phyloP scores from a whole-genome alignment of 2,329 filamentous ascomycete genomes.

The Sordariomycetes sp. region DNA sequence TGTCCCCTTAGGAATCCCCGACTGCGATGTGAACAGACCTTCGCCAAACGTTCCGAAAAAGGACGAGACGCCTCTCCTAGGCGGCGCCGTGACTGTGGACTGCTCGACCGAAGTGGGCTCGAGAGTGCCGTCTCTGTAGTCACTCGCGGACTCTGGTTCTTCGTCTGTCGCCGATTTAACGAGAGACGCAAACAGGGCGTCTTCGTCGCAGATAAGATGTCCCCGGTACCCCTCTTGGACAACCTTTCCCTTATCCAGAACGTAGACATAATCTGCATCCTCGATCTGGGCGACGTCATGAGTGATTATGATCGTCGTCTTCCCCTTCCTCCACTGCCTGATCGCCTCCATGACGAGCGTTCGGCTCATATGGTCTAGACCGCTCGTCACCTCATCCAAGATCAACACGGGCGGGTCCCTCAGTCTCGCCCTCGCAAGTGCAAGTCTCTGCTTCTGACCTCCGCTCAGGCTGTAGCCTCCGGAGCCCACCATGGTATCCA shows the following conservation, averaged over 20 bases:
- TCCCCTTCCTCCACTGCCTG: slow-evolving; percentile 63
- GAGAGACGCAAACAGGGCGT: slow-evolving; percentile 36
- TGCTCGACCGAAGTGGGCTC: not conserved
- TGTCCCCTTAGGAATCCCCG: not conserved
- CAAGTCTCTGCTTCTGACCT: slow-evolving; percentile 74
- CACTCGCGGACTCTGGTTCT: not conserved
- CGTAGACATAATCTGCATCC: slow-evolving; percentile 65
- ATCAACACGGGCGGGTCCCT: slow-evolving; percentile 73
- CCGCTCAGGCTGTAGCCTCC: slow-evolving; percentile 68
- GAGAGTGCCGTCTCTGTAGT: not conserved
- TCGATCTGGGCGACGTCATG: slow-evolving; percentile 75
- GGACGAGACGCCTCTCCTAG: not conserved
- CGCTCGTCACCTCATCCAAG: slow-evolving; percentile 65
- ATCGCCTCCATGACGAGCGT: slow-evolving; percentile 63
- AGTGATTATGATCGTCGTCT: slow-evolving; percentile 88
- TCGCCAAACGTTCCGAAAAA: not conserved
- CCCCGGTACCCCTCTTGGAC: slow-evolving; percentile 57
- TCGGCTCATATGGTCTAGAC: slow-evolving; percentile 65
- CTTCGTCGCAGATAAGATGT: slow-evolving; percentile 34
- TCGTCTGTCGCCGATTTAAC: slow-evolving; percentile 10
- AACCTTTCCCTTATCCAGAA: slow-evolving; percentile 60
- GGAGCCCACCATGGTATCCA: slow-evolving; percentile 61
- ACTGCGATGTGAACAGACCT: not conserved
- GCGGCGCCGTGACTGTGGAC: not conserved
- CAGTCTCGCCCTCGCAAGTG: slow-evolving; percentile 67